Evolutionary conservation across 371 early-diverging fungal species (phyloP).

Genomic region (Choanephora cucurbitarum): DNA sequence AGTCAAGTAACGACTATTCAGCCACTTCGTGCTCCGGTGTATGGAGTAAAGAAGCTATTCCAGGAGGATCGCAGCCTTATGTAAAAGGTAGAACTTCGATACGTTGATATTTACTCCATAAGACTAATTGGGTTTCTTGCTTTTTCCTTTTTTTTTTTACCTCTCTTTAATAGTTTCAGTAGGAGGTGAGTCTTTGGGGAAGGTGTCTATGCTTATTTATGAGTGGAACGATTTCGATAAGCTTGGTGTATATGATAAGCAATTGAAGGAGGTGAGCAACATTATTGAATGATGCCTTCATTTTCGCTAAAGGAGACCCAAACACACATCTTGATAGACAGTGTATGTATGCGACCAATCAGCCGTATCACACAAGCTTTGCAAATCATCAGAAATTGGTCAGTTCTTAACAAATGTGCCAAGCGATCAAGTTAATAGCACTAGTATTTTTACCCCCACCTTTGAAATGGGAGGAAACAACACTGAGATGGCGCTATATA

Average conservation of each 20-base stretch:
- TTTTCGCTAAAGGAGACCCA: background rate
- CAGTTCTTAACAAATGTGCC: constrained; percentile 43
- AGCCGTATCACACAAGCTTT: constrained; percentile 48
- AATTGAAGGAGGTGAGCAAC: constrained; percentile 30
- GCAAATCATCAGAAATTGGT: constrained; percentile 44
- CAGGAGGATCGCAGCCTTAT: constrained; percentile 45
- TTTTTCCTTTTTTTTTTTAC: background rate
- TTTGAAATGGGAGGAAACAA: constrained; percentile 30
- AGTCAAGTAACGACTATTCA: constrained; percentile 47
- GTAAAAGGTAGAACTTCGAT: constrained; percentile 40
- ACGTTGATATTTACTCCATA: background rate
- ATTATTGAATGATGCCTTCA: background rate
- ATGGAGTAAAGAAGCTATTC: constrained; percentile 49
- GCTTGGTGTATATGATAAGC: constrained; percentile 41
- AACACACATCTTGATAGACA: constrained; percentile 34
- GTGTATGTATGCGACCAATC: constrained; percentile 53
- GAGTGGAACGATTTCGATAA: constrained; percentile 60
- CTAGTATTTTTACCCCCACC: constrained; percentile 43
- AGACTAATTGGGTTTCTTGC: no score
- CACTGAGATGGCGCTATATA: constrained; percentile 48
- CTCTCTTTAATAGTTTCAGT: constrained; percentile 43
- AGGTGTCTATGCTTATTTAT: constrained; percentile 53
- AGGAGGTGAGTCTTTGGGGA: constrained; percentile 39
- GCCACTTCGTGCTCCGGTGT: constrained; percentile 55
- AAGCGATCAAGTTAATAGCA: constrained; percentile 25